phyloP scores from a whole-genome alignment of 306 rosid species.

The Vigna unguiculata region DNA sequence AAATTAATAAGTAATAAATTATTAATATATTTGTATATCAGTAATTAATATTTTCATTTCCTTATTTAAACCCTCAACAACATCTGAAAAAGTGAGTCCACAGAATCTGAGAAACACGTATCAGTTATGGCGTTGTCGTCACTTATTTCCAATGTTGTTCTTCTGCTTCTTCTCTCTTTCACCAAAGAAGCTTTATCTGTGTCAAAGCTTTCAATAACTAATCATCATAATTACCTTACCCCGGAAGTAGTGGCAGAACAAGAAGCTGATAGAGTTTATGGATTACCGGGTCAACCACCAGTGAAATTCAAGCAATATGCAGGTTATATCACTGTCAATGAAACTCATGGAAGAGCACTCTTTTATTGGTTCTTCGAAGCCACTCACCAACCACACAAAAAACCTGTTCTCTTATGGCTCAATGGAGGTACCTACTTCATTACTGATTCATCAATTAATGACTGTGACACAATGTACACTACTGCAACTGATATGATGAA shows the following conservation, averaged over 20 bases:
- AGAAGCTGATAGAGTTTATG: constrained; percentile 62
- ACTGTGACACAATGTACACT: constrained; percentile 1
- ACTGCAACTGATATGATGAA: constrained; percentile 14
- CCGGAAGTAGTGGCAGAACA: constrained; percentile 41
- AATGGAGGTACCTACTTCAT: constrained; percentile 77
- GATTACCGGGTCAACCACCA: constrained; percentile 75
- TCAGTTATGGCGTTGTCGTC: constrained; percentile 38
- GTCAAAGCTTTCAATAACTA: not conserved
- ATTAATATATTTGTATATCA: no score
- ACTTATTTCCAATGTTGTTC: not conserved
- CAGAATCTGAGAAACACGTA: not conserved
- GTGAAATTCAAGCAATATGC: constrained; percentile 78
- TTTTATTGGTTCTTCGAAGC: constrained; percentile 92
- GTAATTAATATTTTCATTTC: no score
- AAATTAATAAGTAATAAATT: no score
- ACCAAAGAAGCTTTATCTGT: constrained; percentile 12
- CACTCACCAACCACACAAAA: constrained; percentile 43
- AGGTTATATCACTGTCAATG: constrained; percentile 76
- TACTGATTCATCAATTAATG: not conserved
- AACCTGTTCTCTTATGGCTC: constrained; percentile 84
- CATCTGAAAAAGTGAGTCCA: not conserved
- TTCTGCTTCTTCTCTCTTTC: constrained; percentile 17
- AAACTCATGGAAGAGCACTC: constrained; percentile 77
- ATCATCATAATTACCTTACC: not conserved
- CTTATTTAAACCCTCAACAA: not conserved